These are phyloP conservation scores for Cryptococcus jaspeensis DNA, from an alignment of 1,284 basidiomycete genomes.

Conservation along the genomic window DNA sequence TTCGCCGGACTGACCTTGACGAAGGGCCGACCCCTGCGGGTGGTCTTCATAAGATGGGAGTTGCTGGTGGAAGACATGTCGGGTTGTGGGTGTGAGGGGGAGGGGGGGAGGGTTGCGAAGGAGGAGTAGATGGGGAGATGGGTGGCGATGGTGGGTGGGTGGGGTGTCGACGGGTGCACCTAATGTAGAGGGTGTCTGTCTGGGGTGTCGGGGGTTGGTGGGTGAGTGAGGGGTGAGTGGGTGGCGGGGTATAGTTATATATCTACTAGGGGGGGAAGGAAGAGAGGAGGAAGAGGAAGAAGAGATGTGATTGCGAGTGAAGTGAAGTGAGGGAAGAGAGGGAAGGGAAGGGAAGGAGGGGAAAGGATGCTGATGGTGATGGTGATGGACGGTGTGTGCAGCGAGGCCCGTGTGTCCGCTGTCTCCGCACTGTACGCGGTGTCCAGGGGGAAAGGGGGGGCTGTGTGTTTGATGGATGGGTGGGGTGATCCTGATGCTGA, in stretches of 20 bases:
- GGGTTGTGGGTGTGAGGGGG: constrained; percentile 4
- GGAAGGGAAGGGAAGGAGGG: not conserved
- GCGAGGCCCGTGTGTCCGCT: no score
- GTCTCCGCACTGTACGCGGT: no score
- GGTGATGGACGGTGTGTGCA: no score
- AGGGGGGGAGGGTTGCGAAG: not conserved
- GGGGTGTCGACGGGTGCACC: not conserved
- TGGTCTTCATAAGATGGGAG: constrained; percentile 96
- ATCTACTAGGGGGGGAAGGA: not conserved
- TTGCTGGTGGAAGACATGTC: constrained; percentile 30
- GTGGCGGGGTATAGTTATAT: not conserved
- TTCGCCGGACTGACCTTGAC: constrained; percentile 68
- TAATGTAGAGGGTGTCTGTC: not conserved
- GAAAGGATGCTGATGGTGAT: not conserved
- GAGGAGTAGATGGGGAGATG: not conserved
- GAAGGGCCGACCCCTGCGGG: constrained; percentile 88
- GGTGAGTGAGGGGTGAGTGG: not conserved
- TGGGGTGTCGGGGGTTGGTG: not conserved
- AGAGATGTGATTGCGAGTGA: not conserved
- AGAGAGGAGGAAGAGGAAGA: not conserved
- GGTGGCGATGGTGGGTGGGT: not conserved
- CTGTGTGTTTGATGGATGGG: no score
- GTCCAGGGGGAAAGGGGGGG: no score
- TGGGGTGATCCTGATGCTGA: no score
- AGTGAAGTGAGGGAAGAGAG: not conserved